These are phyloP conservation scores for Colletotrichum phormii DNA, from an alignment of 2,329 filamentous ascomycete species.

Conservation along the genomic window DNA sequence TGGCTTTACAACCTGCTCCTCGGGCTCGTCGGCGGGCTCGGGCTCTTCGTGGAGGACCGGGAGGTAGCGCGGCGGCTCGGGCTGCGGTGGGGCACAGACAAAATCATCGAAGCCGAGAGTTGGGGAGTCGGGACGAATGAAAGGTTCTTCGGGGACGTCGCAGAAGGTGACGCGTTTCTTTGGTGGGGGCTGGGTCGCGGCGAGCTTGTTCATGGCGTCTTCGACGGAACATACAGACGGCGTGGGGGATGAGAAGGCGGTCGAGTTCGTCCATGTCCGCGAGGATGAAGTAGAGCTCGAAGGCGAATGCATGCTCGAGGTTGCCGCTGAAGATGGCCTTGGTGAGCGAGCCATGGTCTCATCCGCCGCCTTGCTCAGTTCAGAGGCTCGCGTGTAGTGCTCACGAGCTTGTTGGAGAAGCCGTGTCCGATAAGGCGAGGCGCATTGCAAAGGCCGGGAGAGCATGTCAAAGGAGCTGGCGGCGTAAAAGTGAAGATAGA, in stretches of 20 bases:
- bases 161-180: conserved; percentile 55
- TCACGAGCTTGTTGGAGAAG: conserved; percentile 63
- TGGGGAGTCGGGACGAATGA: conserved; percentile 69
- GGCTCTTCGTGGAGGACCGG: conserved; percentile 35
- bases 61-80: conserved; percentile 31
- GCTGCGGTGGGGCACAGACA: conserved; percentile 39
- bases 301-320: conserved; percentile 58
- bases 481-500: conserved; percentile 72
- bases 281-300: conserved; percentile 56
- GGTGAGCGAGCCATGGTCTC: conserved; percentile 52
- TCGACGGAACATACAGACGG: conserved; percentile 56
- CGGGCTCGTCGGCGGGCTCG: conserved; percentile 38
- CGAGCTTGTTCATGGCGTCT: conserved; percentile 39
- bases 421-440: conserved; percentile 57
- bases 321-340: conserved; percentile 51
- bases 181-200: conserved; percentile 28
- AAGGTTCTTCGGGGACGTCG: conserved; percentile 53
- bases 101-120: conserved; percentile 67
- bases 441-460: conserved; percentile 59
- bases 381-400: conserved; percentile 63
- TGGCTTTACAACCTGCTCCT: conserved; percentile 39
- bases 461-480: conserved; percentile 70
- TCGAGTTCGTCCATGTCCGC: conserved; percentile 53
- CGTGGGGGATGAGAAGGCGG: conserved; percentile 58
- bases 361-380: conserved; percentile 61